Conservation (phyloP, 176 grass and related monocot species). For the Urochloa ruziziensis region DNA sequence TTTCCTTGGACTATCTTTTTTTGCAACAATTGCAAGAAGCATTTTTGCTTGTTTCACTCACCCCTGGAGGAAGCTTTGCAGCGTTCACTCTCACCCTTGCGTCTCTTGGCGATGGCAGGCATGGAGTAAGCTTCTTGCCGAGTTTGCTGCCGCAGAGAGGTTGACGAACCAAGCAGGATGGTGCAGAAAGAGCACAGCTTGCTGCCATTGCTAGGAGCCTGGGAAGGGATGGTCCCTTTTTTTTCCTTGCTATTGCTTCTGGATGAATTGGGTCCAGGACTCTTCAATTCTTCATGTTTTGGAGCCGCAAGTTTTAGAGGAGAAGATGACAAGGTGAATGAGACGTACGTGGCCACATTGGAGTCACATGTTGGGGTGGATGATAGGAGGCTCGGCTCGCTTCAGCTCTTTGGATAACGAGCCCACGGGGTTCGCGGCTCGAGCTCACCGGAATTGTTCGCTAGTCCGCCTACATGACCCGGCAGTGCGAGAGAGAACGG, state of each 20-base stretch:
- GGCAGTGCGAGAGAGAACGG: too few relatives aligned
- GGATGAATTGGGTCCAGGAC: neutral
- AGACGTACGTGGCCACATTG: neutral
- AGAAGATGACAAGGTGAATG: too few relatives aligned
- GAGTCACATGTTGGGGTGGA: neutral
- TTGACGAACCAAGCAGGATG: neutral
- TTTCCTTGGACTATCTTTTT: neutral
- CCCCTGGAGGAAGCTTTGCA: conserved; percentile 70
- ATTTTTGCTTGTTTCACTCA: conserved; percentile 19
- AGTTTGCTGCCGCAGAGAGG: too few relatives aligned
- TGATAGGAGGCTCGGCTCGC: too few relatives aligned
- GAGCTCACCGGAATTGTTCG: too few relatives aligned
- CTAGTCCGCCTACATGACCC: too few relatives aligned
- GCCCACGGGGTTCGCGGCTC: too few relatives aligned
- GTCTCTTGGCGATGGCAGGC: conserved; percentile 16
- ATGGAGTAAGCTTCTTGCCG: neutral
- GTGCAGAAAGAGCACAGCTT: neutral
- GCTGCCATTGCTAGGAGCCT: neutral
- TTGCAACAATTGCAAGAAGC: neutral
- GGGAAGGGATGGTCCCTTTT: neutral
- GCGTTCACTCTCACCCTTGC: conserved; percentile 38
- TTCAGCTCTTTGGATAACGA: too few relatives aligned
- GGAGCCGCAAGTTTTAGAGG: neutral
- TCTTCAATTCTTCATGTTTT: too few relatives aligned
- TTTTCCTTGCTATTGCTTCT: neutral